Evolutionary conservation across 495 filamentous ascomycete genomes (phyloP).

Genomic region (Cryomyces minteri): DNA sequence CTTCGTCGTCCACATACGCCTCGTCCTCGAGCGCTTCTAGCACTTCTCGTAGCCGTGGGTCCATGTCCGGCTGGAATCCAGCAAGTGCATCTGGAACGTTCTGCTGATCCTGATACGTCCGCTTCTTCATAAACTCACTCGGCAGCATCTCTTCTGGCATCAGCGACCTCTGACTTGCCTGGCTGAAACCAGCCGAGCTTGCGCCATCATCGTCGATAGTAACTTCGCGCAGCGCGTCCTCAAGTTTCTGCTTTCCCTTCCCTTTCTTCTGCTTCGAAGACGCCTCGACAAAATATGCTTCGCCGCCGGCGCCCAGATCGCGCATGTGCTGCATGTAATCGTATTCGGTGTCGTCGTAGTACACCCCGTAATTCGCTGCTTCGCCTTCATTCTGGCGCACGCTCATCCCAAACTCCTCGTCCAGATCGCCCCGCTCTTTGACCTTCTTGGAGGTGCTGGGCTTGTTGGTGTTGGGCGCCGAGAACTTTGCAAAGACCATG

Average conservation of each 20-base stretch:
- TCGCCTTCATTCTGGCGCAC: constrained; percentile 87
- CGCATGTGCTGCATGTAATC: constrained; percentile 99
- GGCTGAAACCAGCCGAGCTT: constrained; percentile 26
- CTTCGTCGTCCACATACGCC: constrained; percentile 76
- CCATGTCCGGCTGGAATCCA: constrained; percentile 97
- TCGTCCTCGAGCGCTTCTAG: constrained; percentile 93
- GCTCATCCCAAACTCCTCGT: constrained; percentile 49
- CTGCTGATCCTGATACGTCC: constrained; percentile 85
- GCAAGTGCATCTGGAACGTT: constrained; percentile 77
- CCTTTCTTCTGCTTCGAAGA: constrained; percentile 35
- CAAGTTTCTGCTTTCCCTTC: constrained; percentile 51
- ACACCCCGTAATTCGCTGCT: constrained; percentile 84
- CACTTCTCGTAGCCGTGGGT: constrained; percentile 79
- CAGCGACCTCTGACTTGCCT: constrained; percentile 18
- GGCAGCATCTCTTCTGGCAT: constrained; percentile 54
- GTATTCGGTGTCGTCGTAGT: constrained; percentile 75
- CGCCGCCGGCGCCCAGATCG: constrained; percentile 47
- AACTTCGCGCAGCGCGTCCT: constrained; percentile 57
- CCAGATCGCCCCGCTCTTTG: constrained; percentile 52
- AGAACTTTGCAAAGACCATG: constrained; percentile 48
- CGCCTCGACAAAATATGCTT: constrained; percentile 65
- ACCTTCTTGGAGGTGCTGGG: constrained; percentile 32
- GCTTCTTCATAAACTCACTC: constrained; percentile 47
- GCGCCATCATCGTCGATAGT: constrained; percentile 34
- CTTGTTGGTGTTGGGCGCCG: constrained; percentile 4